A percentile compares a stretch with the other conserved stretches of the same genome.
Evolutionary conservation across 805 yeast genomes (phyloP).

Genomic region (Saccharomycopsis amapae): DNA sequence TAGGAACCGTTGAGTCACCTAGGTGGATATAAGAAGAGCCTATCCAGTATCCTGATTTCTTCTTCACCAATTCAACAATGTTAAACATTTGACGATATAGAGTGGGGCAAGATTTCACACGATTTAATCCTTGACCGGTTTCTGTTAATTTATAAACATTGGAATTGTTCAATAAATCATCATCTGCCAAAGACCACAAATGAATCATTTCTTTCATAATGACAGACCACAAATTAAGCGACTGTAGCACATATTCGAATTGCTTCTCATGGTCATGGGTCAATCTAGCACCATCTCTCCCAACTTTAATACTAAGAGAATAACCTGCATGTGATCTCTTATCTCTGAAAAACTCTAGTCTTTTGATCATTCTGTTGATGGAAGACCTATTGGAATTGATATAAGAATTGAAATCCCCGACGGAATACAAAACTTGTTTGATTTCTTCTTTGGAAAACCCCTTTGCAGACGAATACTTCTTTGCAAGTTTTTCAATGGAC

Average conservation of each 20-base stretch:
- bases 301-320: slow-evolving; percentile 57
- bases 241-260: slow-evolving; percentile 67
- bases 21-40: slow-evolving; percentile 76
- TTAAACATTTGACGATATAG: slow-evolving; percentile 65
- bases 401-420: slow-evolving; percentile 73
- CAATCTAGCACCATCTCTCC: slow-evolving; percentile 61
- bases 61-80: slow-evolving; percentile 59
- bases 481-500: slow-evolving; percentile 56
- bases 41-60: slow-evolving; percentile 60
- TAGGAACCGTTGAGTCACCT: slow-evolving; percentile 81
- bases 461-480: slow-evolving; percentile 36
- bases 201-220: slow-evolving; percentile 73
- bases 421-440: slow-evolving; percentile 66
- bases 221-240: slow-evolving; percentile 66
- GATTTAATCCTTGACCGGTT: slow-evolving; percentile 77
- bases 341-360: slow-evolving; percentile 41
- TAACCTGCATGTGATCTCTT: slow-evolving; percentile 37
- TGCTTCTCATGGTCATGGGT: slow-evolving; percentile 71
- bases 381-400: slow-evolving; percentile 64
- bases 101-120: slow-evolving; percentile 68
- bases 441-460: slow-evolving; percentile 51
- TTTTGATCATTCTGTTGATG: slow-evolving; percentile 51
- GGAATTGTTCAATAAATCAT: slow-evolving; percentile 51
- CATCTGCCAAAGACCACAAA: slow-evolving; percentile 72
- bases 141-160: slow-evolving; percentile 51